Base-by-base conservation (phyloP, 192 early-diverging fungal genomes). In the Entophlyctis luteolus region DNA sequence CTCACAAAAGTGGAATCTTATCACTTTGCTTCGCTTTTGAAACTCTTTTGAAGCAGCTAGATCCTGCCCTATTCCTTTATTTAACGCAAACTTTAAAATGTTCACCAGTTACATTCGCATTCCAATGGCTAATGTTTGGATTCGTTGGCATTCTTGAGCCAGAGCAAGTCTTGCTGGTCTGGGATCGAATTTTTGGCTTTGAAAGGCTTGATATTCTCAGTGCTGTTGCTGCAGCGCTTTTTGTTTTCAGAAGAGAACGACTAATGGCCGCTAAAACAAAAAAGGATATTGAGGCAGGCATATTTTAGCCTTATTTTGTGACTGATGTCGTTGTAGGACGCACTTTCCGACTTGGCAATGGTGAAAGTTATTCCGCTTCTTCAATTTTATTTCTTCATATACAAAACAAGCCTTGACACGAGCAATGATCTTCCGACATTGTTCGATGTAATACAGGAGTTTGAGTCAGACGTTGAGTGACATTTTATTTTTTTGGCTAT, bases 131-230 rank as follows among this genome's bases (percentile, higher is more conserved):
- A 3, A 42, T 82, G 55, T 84, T 62, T 59, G 78, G 67, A 4
- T 85, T 85, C 59, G 73, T 85, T 3, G 82, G 82, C 2, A 73
- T 84, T 4, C 56, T 85, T 37, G 80, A 84, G 27, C 62, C 78
- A 18, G 82, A 81, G 32, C 84, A 85, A 68, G 75, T 82, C 1
- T 50, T 85, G n/a, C 47, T 77, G 25, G 39, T 85, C 25, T 85
- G 84, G 84, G 84, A 85, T 53, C 73, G 84, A 31, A 72, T 85
- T 29, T 31, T 85, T 32, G 84, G 71, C 1, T 85, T 66, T 75
- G 80, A 79, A 18, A 32, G 46, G 46, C 39, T 70, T 23, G 69
- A 77, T 25, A 48, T 80, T 31, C 34, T 82, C 3, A 59, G 75
- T 22, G 74, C 67, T 28, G 72, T 69, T 3, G 75, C 75, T 1